Base-by-base conservation (phyloP, 441 rosid species). In the Croton setiger region DNA sequence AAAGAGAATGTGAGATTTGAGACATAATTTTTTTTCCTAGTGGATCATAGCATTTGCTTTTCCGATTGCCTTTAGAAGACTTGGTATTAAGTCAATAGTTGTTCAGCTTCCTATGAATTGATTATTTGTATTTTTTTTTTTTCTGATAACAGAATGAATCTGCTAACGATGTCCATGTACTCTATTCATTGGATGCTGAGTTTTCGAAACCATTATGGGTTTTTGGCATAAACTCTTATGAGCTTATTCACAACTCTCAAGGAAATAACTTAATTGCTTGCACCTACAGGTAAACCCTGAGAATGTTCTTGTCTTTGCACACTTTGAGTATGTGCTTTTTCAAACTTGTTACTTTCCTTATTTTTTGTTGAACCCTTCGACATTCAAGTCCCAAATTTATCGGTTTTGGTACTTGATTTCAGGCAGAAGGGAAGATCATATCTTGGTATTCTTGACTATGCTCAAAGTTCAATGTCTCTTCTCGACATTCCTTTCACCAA, bases 391-490 rank as follows among this genome's bases (percentile, higher is more conserved):
- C 12, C 36, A 58, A 51, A 64, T 33, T 10, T 18, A 35, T 4
- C 77, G 12, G 18, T 54, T 56, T 66, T 51, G 53, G 27, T 72
- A 49, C 67, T 49, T 72, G 55, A 47, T 75, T 83, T 76, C 87
- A 94, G 99, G 87, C 89, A 87, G 74, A 84, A 87, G 65, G 97
- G 98, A 68, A 94, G 76, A 82, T 88, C 98, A 51, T 85, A 84
- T 82, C 87, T 92, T 76, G 96, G 91, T 66, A 70, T 92, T 61
- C 68, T 94, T 78, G 90, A 94, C 72, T 87, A 79, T 67, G 80
- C 71, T 31, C 82, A 83, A 79, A 75, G 86, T 66, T 86, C 92
- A 49, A 67, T 90, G 60, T 83, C 96, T 73, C 78, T 77, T 67
- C 95, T 94, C 18, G 88, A 90, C 74, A 85, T 86, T 80, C 96